Percentiles rank a stretch among this genome's conserved stretches.
Conservation (phyloP, 2,329 filamentous ascomycete species). For the Aureobasidium sp. region DNA sequence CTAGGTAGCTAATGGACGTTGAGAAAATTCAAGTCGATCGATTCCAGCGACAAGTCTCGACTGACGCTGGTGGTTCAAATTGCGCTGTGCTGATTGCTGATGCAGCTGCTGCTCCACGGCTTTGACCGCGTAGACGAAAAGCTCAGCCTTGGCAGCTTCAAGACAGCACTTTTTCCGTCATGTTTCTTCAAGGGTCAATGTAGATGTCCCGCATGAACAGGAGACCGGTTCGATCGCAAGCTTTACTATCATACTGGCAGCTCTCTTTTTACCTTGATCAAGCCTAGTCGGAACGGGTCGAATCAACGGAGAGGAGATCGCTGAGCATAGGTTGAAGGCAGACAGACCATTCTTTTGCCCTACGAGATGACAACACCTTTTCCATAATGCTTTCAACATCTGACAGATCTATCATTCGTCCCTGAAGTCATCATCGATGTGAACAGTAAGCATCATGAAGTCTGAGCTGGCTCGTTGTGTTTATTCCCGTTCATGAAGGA, state of each 20-base stretch:
- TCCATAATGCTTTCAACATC: no score
- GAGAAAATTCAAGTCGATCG: neutral
- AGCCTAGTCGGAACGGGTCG: neutral
- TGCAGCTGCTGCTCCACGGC: neutral
- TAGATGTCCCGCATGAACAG: neutral
- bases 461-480: neutral
- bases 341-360: neutral
- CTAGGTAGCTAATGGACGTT: constrained; percentile 3
- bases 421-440: neutral
- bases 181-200: neutral
- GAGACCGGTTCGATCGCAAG: neutral
- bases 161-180: constrained; percentile 6
- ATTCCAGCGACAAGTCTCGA: neutral
- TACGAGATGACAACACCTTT: no score
- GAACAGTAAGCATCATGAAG: neutral
- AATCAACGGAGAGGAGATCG: neutral
- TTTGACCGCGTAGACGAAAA: constrained; percentile 3
- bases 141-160: constrained; percentile 12
- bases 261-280: neutral
- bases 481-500: neutral
- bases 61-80: neutral
- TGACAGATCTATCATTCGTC: neutral
- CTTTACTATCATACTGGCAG: neutral
- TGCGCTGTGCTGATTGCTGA: neutral
- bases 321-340: neutral